Base-by-base conservation (phyloP, 352 stramenopile genomes). In the Saprolegnia parasitica region DNA sequence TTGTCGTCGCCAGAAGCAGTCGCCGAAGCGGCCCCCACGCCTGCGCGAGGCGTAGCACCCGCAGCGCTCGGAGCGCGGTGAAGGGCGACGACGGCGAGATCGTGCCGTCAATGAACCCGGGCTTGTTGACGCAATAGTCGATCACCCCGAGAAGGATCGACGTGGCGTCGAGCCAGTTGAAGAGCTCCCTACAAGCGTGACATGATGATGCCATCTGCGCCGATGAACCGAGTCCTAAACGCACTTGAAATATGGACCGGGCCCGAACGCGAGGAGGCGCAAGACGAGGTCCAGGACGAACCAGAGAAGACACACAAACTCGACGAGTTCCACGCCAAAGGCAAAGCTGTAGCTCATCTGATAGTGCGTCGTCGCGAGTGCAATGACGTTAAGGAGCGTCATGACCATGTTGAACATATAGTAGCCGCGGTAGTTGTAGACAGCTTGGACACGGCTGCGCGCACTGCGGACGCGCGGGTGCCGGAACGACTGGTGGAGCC, bases 11-110 rank as follows among this genome's bases (percentile, higher is more conserved):
- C 16, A 73, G 24, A 5, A 98, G 73, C 13, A 99, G 79, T 13
- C 91, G 83, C 15, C 94, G 86, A 26, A 99, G 74, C 0, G 82
- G 90, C 57, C 85, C 81, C 96, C 95, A 98, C 52, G 93, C 78
- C 26, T 90, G 88, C 26, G 94, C 93, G 23, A 99, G 83, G 57
- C 98, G 98, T 65, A 99, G 97, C n/a, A 98, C 81, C 24, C 93
- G 82, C 67, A 98, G 96, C 13, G 98, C 74, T 0, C 95, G 83
- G 62, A 98, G 92, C 3, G 87, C 93, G 8, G 93, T 76, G 21
- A 98, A 73, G 0, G 91, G 88, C 24, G 89, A 97, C 11, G 90
- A 80, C 0, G 79, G 78, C 21, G 91, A 35, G 5, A 42, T 18
- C 15, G 42, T 70, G 16, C 63, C 63, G 37, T 70, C 63, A 16